phyloP scores from a whole-genome alignment of 208 protist genomes.

The Porcisia deanei region DNA sequence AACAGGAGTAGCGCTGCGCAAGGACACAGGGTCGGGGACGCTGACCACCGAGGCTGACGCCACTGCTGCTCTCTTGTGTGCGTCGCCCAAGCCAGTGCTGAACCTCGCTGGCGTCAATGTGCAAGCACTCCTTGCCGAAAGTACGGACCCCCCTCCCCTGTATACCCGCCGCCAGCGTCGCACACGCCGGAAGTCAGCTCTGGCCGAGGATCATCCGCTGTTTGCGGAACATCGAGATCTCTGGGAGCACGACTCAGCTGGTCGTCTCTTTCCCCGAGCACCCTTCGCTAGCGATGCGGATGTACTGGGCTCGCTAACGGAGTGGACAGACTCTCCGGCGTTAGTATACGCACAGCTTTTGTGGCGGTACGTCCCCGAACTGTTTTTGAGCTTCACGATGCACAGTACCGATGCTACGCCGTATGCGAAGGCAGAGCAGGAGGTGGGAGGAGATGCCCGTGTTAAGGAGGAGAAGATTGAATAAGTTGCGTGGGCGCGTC shows the following conservation, averaged over 20 bases:
- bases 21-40: neutral
- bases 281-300: constrained; percentile 77
- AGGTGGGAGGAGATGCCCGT: neutral
- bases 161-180: constrained; percentile 55
- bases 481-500: neutral
- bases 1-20: neutral
- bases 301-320: constrained; percentile 62
- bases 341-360: constrained; percentile 76
- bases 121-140: constrained; percentile 44
- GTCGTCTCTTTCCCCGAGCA: constrained; percentile 44
- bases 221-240: constrained; percentile 67
- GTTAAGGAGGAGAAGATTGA: constrained; percentile 6
- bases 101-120: constrained; percentile 49
- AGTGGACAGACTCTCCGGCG: constrained; percentile 62
- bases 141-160: constrained; percentile 51
- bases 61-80: neutral
- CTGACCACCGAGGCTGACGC: neutral
- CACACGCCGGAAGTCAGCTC: constrained; percentile 36
- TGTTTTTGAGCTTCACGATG: constrained; percentile 37
- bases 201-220: constrained; percentile 53
- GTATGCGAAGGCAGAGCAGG: constrained; percentile 10
- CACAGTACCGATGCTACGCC: neutral
- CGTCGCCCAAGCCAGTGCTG: constrained; percentile 24
- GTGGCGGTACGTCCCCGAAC: constrained; percentile 71
- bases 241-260: constrained; percentile 34